Evolutionary conservation across 2,329 filamentous ascomycete species (phyloP).

Genomic region (Xylariaceae sp.): DNA sequence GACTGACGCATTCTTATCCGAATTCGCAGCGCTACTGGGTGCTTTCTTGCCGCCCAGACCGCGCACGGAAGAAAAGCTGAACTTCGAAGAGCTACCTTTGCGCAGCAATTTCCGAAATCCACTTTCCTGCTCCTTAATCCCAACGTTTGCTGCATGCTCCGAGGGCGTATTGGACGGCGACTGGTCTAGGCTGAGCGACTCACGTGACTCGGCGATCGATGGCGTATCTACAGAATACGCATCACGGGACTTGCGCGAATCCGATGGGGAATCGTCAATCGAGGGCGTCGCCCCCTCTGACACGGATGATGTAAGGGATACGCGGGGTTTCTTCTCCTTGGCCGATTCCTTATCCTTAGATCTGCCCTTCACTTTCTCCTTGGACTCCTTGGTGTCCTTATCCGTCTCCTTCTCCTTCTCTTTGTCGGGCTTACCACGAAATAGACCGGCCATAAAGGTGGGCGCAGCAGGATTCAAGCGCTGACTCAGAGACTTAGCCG

Average conservation of each 20-base stretch:
- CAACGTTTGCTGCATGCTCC: constrained; percentile 49
- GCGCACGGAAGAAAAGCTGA: constrained; percentile 58
- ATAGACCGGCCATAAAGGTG: constrained; percentile 77
- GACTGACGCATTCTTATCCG: constrained; percentile 57
- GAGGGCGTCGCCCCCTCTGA: constrained; percentile 43
- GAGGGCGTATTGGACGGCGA: constrained; percentile 60
- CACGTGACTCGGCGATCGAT: constrained; percentile 62
- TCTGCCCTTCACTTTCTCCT: constrained; percentile 42
- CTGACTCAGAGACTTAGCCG: constrained; percentile 54
- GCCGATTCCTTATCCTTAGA: constrained; percentile 45
- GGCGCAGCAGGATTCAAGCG: constrained; percentile 86
- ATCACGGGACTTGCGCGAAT: constrained; percentile 59
- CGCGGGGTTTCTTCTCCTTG: constrained; percentile 45
- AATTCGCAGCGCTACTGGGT: constrained; percentile 58
- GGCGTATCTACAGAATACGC: constrained; percentile 60
- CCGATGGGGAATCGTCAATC: constrained; percentile 53
- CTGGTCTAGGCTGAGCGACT: constrained; percentile 59
- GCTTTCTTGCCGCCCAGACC: constrained; percentile 60
- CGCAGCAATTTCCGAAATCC: constrained; percentile 64
- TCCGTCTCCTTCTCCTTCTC: constrained; percentile 38
- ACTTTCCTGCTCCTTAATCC: constrained; percentile 56
- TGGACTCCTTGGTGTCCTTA: constrained; percentile 40
- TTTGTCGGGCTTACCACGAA: constrained; percentile 46
- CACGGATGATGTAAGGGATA: constrained; percentile 42
- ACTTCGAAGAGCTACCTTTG: constrained; percentile 68